These are phyloP conservation scores for Umbilicaria muhlenbergii DNA, from an alignment of 495 filamentous ascomycete species.

Conservation along the genomic window DNA sequence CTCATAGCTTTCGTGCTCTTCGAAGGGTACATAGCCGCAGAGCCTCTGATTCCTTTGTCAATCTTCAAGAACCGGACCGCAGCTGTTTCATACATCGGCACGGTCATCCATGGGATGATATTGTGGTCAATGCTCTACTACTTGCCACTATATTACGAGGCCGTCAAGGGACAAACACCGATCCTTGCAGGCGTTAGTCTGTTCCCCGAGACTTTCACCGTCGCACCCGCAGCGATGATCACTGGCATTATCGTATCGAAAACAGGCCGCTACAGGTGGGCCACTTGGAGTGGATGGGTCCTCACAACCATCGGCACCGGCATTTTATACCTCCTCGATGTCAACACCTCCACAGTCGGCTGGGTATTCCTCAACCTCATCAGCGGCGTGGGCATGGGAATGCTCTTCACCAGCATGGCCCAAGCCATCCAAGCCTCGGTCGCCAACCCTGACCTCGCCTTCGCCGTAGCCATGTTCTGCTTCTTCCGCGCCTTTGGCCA, in stretches of 20 bases:
- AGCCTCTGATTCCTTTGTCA: constrained; percentile 26
- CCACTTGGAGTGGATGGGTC: constrained; percentile 36
- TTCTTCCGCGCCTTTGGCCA: constrained; percentile 44
- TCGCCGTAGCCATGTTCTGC: constrained; percentile 40
- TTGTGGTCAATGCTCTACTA: constrained; percentile 32
- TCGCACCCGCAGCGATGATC: constrained; percentile 21
- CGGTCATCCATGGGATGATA: constrained; percentile 33
- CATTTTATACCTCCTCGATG: constrained; percentile 28
- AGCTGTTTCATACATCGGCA: constrained; percentile 25
- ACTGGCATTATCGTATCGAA: constrained; percentile 26
- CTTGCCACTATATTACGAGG: constrained; percentile 35
- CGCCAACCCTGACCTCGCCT: constrained; percentile 30
- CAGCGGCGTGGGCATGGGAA: constrained; percentile 31
- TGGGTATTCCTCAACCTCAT: constrained; percentile 35
- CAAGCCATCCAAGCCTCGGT: constrained; percentile 34
- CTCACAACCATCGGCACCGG: constrained; percentile 31
- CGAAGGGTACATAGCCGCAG: constrained; percentile 23
- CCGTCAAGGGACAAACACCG: constrained; percentile 30
- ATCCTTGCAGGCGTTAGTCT: constrained; percentile 24
- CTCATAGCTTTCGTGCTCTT: constrained; percentile 30
- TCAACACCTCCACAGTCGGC: constrained; percentile 22
- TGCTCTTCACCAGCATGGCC: constrained; percentile 31
- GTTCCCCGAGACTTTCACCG: constrained; percentile 35
- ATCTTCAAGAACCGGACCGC: constrained; percentile 35
- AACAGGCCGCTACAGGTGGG: constrained; percentile 33